These are phyloP conservation scores for Zygosaccharomyces bisporus DNA, from an alignment of 805 yeast genomes.

Conservation along the genomic window DNA sequence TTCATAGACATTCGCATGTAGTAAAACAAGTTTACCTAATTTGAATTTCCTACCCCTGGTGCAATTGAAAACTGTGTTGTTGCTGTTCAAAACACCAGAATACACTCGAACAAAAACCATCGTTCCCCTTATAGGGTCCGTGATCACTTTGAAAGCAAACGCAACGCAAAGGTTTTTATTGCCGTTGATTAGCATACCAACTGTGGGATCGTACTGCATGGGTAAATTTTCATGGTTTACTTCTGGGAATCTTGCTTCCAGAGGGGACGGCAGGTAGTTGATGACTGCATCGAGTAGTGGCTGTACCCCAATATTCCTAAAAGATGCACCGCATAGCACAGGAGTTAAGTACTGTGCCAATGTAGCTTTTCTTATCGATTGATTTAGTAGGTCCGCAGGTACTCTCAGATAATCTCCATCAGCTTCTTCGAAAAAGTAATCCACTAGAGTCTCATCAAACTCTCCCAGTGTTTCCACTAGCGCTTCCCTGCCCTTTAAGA, in stretches of 20 bases:
- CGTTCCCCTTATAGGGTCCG: slow-evolving; percentile 77
- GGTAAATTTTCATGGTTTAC: slow-evolving; percentile 28
- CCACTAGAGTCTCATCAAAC: slow-evolving; percentile 71
- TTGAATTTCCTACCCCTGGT: slow-evolving; percentile 63
- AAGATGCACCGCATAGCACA: slow-evolving; percentile 89
- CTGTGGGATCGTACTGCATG: slow-evolving; percentile 38
- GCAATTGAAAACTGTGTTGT: slow-evolving; percentile 61
- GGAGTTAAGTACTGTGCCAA: slow-evolving; percentile 60
- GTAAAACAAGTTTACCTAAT: slow-evolving; percentile 64
- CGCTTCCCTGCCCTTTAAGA: slow-evolving; percentile 60
- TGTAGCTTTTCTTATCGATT: slow-evolving; percentile 63
- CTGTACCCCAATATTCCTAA: slow-evolving; percentile 90
- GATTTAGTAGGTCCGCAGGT: slow-evolving; percentile 49
- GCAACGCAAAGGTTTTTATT: slow-evolving; percentile 67
- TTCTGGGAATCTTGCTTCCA: slow-evolving; percentile 57
- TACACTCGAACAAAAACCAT: slow-evolving; percentile 87
- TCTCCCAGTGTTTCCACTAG: slow-evolving; percentile 82
- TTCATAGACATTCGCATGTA: slow-evolving; percentile 86
- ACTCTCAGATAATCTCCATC: slow-evolving; percentile 61
- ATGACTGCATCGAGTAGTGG: slow-evolving; percentile 84
- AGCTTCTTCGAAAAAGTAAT: slow-evolving; percentile 70
- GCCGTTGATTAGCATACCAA: slow-evolving; percentile 51
- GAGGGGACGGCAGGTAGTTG: slow-evolving; percentile 77
- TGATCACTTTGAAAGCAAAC: slow-evolving; percentile 85
- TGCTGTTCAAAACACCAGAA: slow-evolving; percentile 67